Conservation (phyloP, 1,284 basidiomycete species). For the Cutaneotrichosporon sp. region DNA sequence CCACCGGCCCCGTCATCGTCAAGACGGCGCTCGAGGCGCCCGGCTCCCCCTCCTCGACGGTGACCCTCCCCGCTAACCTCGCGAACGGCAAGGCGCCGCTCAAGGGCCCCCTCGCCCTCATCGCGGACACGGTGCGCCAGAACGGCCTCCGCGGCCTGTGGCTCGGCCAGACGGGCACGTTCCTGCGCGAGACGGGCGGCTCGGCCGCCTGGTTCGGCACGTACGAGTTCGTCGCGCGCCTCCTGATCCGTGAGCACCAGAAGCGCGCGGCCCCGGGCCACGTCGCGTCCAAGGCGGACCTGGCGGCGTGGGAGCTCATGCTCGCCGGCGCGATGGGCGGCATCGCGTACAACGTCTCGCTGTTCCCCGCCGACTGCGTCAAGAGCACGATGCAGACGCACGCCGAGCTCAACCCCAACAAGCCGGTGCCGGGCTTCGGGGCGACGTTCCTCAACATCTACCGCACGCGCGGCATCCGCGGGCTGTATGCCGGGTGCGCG, state of each 20-base stretch:
- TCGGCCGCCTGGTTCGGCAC: conserved; percentile 83
- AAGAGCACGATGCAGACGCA: conserved; percentile 96
- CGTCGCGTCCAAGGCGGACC: conserved; percentile 58
- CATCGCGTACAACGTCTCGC: conserved; percentile 76
- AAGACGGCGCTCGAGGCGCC: conserved; percentile 26
- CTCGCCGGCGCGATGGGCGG: conserved; percentile 84
- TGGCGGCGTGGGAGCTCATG: conserved; percentile 78
- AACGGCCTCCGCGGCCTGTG: conserved; percentile 77
- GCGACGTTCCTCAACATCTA: conserved; percentile 76
- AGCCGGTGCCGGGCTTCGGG: conserved; percentile 62
- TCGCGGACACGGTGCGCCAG: conserved; percentile 64
- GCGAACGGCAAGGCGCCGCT: conserved; percentile 36
- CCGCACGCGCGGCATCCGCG: conserved; percentile 70
- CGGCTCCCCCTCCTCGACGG: conserved; percentile 32
- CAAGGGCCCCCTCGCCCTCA: conserved; percentile 69
- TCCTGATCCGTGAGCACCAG: conserved; percentile 59
- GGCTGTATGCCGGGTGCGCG: conserved; percentile 94
- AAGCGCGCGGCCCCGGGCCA: conserved; percentile 16
- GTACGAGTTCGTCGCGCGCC: conserved; percentile 71
- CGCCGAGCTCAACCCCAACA: conserved; percentile 72
- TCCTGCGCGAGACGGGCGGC: conserved; percentile 85
- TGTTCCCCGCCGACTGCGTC: conserved; percentile 89
- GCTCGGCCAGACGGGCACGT: conserved; percentile 82
- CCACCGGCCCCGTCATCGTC: conserved; percentile 9
- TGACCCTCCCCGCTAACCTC: conserved; percentile 22